Base-by-base conservation (phyloP, 225 moss, liverwort and hornwort species). In the Bryoerythrophyllum caledonicum region DNA sequence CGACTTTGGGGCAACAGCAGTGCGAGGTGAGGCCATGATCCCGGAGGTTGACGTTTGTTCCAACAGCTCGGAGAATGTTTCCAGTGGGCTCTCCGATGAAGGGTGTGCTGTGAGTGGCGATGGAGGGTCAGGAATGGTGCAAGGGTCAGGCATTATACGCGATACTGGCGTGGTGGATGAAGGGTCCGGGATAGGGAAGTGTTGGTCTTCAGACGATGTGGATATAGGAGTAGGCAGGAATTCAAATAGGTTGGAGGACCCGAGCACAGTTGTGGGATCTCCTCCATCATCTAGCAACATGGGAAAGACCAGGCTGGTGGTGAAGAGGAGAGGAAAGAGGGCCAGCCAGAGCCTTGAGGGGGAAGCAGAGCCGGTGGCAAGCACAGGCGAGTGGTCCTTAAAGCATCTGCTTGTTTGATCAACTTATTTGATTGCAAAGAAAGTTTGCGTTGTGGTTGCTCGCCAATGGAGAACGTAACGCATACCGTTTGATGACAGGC, bases 141-240 rank as follows among this genome's bases (percentile, higher is more conserved):
- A 88, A 68, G 87, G 78, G 63, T 74, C 59, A n/a, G 88, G 85
- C 44, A 87, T 77, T 54, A 78, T 72, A 40, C 73, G 79, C 44
- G 59, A 82, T 52, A 56, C 70, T 72, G 87, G 84, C 76, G 86
- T 89, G 44, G 84, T 94, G 63, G 94, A 92, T 67, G 96, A 92
- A 87, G 90, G 90, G 54, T 96, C 94, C 46, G 92, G 85, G 41
- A 92, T 96, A 81, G 92, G 96, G 23, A 94, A 91, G 78, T 94
- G 88, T 67, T 96, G 85, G 74, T 96, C 94, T 25, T 94, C 94
- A 77, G 94, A 91, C 69, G 96, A 82, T 68, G 87, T 88, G 12
- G 94, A 94, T 48, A 86, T 92, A 88, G 88, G 85, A 60, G 76
- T 81, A 28, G 87, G 78, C 17, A 81, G 84, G 46, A 87, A 88